Evolutionary conservation across 805 yeast genomes (phyloP).

Genomic region (Ascoidea tarda): DNA sequence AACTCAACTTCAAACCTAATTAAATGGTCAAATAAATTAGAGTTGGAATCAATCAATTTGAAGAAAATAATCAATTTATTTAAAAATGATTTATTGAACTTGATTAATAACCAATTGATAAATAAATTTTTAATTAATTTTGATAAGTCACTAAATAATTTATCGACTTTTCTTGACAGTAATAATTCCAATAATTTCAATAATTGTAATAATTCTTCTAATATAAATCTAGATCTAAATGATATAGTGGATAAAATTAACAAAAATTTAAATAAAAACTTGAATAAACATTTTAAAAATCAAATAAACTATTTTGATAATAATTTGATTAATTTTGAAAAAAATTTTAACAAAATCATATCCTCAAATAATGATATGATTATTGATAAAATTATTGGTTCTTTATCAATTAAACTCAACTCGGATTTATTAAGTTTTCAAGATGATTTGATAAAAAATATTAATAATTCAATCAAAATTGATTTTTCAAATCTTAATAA

Average conservation of each 20-base stretch:
- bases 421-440: too few relatives aligned
- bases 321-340: too few relatives aligned
- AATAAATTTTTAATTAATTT: too few relatives aligned
- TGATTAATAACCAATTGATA: neutral
- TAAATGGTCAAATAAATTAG: constrained; percentile 5
- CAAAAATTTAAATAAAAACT: neutral
- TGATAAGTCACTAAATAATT: too few relatives aligned
- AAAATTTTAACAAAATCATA: neutral
- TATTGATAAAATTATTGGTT: too few relatives aligned
- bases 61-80: neutral
- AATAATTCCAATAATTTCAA: neutral
- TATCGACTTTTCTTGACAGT: too few relatives aligned
- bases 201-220: neutral
- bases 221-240: too few relatives aligned
- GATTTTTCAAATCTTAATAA: neutral
- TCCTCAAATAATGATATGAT: neutral
- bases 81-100: neutral
- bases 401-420: too few relatives aligned
- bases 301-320: too few relatives aligned
- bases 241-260: too few relatives aligned
- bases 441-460: too few relatives aligned
- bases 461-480: neutral
- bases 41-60: constrained; percentile 3
- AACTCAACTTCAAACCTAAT: neutral
- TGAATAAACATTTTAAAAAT: too few relatives aligned